Evolutionary conservation across 129 eudicot species (phyloP), one percentile per base, ranked within the genome.

Genomic region (Arctium minus): DNA sequence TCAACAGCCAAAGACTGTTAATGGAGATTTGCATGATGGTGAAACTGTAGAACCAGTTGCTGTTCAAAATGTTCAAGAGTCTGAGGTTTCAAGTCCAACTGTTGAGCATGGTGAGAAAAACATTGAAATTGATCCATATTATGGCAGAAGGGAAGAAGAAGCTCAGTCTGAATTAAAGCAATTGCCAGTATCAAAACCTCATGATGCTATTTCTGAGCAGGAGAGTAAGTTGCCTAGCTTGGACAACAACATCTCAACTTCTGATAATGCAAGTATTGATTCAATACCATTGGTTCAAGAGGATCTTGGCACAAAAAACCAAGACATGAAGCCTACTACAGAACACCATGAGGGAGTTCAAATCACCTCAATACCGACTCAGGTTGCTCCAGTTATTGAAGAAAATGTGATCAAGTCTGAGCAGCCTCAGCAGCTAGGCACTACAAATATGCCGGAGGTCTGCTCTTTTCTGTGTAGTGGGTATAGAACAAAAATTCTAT

Each of bases 381-480:
- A 89, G 62, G 92, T 74, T 65, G 78, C 82, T 79, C 68, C 84
- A 78, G 78, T 64, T 71, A 74, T 82, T 39, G 84, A 77, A 48
- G 91, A 85, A 82, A 80, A 73, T 79, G 87, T 82, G 83, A 65
- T 48, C 4, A 72, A 82, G 65, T 69, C 86, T 38, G 53, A 39
- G 40, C 82, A 78, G 18, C 74, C 73, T 18, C 87, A 79, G 87
- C 87, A 87, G 79, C 74, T 79, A 27, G 87, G 71, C n/a, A 70
- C 83, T 69, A 73, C 60, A 75, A 73, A 79, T 78, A 78, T 71
- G 79, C 38, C 80, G 75, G 84, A 86, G 98, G 98, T 94, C 78
- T 38, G 35, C 64, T 77, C 18, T 35, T 81, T 68, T 18, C 2
- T 62, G 75, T 65, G 27, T 60, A 48, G 12, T 67, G 76, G 81